Conservation (phyloP, 2,329 filamentous ascomycete genomes). For the Phoma sp. region DNA sequence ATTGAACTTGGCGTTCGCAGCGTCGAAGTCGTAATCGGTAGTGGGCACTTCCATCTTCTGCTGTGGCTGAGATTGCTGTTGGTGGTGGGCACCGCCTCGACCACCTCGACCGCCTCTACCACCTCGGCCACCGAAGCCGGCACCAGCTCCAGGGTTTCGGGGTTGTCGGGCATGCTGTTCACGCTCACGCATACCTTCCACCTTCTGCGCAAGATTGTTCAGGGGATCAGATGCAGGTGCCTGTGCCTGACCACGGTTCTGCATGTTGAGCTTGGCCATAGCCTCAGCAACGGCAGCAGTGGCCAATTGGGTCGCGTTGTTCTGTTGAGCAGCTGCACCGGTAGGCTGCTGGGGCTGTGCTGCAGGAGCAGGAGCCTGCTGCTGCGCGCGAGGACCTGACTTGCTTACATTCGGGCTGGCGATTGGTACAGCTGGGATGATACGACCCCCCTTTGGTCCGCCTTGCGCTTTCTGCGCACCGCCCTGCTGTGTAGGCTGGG, state of each 20-base stretch:
- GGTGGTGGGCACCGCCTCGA: slow-evolving; percentile 50
- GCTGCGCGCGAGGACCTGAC: slow-evolving; percentile 47
- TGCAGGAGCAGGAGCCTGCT: slow-evolving; percentile 48
- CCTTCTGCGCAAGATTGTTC: slow-evolving; percentile 76
- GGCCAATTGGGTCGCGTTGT: slow-evolving; percentile 75
- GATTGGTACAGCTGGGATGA: slow-evolving; percentile 71
- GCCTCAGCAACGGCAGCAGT: slow-evolving; percentile 80
- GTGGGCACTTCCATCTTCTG: slow-evolving; percentile 86
- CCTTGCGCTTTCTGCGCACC: slow-evolving; percentile 47
- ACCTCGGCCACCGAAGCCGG: slow-evolving; percentile 45
- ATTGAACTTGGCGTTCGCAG: slow-evolving; percentile 86
- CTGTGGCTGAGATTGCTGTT: slow-evolving; percentile 41
- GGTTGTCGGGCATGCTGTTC: slow-evolving; percentile 62
- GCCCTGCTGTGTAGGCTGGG: slow-evolving; percentile 43
- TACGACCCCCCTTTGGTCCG: slow-evolving; percentile 58
- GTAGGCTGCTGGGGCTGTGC: slow-evolving; percentile 42
- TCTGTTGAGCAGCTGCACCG: slow-evolving; percentile 42
- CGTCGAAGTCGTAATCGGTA: slow-evolving; percentile 90
- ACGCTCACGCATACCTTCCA: slow-evolving; percentile 74
- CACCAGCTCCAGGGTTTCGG: slow-evolving; percentile 54
- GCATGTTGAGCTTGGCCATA: slow-evolving; percentile 72
- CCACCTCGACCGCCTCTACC: slow-evolving; percentile 58
- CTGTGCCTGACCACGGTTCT: slow-evolving; percentile 31
- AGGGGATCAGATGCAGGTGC: slow-evolving; percentile 53
- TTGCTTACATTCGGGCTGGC: slow-evolving; percentile 50